Evolutionary conservation across 257 asterid species (phyloP).

Genomic region (Przewalskia tangutica): DNA sequence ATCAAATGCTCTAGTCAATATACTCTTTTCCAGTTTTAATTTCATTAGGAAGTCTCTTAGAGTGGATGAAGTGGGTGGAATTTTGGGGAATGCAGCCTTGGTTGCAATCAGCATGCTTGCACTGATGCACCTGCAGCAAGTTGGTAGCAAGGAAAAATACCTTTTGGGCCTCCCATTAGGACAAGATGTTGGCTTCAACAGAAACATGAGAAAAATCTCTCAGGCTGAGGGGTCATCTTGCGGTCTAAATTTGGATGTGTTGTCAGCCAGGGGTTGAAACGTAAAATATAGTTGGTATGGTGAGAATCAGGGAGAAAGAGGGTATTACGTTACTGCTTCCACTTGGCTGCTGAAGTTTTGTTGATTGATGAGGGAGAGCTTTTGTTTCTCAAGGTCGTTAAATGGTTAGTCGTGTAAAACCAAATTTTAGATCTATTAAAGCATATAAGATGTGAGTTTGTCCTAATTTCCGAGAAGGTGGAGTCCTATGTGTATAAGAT

Average conservation of each 20-base stretch:
- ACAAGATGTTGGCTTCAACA: constrained; percentile 22
- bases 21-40: constrained; percentile 40
- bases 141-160: constrained; percentile 36
- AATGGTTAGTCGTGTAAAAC: not conserved
- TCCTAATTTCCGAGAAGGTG: not conserved
- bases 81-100: constrained; percentile 84
- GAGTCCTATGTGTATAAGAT: not conserved
- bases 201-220: constrained; percentile 35
- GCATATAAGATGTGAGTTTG: not conserved
- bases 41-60: constrained; percentile 54
- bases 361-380: not conserved
- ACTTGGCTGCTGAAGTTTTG: not conserved
- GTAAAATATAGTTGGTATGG: not conserved
- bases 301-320: not conserved
- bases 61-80: constrained; percentile 60
- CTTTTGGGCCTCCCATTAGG: constrained; percentile 17
- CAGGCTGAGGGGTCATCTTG: constrained; percentile 24
- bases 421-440: not conserved
- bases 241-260: constrained; percentile 52
- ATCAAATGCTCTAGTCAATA: constrained; percentile 33
- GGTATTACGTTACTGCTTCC: not conserved
- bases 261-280: constrained; percentile 62
- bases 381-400: not conserved
- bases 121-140: constrained; percentile 59
- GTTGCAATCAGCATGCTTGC: constrained; percentile 85